Percentiles rank a stretch among this genome's conserved stretches.
These are phyloP conservation scores for Neonectria faginata DNA, from an alignment of 2,329 filamentous ascomycete genomes.

Conservation along the genomic window DNA sequence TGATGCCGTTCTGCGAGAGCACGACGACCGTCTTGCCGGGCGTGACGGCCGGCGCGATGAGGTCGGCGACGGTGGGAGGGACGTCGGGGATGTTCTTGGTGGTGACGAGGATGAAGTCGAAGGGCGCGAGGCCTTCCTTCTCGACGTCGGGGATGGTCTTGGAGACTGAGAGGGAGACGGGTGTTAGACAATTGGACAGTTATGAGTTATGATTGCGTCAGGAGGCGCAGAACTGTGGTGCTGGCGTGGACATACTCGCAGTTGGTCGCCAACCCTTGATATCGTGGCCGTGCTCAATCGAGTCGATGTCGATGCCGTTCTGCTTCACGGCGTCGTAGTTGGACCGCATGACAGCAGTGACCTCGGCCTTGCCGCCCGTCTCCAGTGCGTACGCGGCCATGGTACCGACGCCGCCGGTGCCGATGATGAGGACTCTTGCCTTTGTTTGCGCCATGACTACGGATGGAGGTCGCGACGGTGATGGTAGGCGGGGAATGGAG, in stretches of 20 bases:
- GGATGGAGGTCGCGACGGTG: neutral
- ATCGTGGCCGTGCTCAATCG: conserved; percentile 63
- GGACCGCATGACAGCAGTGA: conserved; percentile 67
- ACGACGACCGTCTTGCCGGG: conserved; percentile 64
- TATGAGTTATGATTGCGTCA: neutral
- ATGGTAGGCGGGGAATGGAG: neutral
- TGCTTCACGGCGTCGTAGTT: conserved; percentile 62
- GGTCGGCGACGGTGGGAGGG: conserved; percentile 58
- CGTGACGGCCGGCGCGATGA: conserved; percentile 65
- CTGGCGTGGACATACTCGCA: conserved; percentile 45
- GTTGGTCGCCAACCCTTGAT: conserved; percentile 62
- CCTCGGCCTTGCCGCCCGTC: conserved; percentile 59
- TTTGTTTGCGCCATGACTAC: conserved; percentile 40
- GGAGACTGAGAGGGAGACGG: conserved; percentile 52
- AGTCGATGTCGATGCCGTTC: conserved; percentile 65
- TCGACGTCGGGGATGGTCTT: conserved; percentile 60
- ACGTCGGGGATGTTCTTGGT: conserved; percentile 71
- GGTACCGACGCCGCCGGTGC: conserved; percentile 67
- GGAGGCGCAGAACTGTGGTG: neutral
- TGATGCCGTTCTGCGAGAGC: conserved; percentile 72
- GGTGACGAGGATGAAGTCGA: conserved; percentile 67
- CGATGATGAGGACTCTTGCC: conserved; percentile 62
- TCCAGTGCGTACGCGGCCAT: conserved; percentile 68
- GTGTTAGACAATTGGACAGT: neutral
- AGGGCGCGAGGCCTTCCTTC: conserved; percentile 47